Conservation (phyloP, 192 early-diverging fungal genomes). For the Chytriomyces sp. region DNA sequence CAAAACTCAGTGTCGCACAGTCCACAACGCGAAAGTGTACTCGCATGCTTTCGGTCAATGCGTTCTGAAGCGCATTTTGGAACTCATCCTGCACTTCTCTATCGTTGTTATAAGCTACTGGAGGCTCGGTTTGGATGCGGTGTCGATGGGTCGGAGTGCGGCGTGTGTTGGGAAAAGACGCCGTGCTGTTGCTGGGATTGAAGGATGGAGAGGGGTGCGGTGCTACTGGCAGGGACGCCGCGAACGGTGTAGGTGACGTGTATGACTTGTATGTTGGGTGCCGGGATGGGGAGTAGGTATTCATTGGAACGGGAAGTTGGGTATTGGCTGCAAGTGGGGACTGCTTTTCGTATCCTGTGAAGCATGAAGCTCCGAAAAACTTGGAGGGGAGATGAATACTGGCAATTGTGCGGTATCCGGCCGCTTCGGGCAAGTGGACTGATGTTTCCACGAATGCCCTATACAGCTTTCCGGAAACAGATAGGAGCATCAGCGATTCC, state of each 20-base stretch:
- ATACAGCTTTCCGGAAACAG: conserved; percentile 12
- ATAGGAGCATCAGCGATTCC: neutral
- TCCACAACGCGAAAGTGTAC: conserved; percentile 13
- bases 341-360: neutral
- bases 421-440: conserved; percentile 6
- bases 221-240: too few relatives aligned
- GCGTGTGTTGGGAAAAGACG: neutral
- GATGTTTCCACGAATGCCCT: conserved; percentile 26
- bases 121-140: too few relatives aligned
- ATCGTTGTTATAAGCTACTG: too few relatives aligned
- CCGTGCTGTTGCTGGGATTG: neutral
- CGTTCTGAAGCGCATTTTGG: too few relatives aligned
- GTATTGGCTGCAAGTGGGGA: too few relatives aligned
- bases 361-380: conserved; percentile 24
- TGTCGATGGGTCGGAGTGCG: too few relatives aligned
- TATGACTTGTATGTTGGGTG: too few relatives aligned
- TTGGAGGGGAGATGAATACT: neutral
- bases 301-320: too few relatives aligned
- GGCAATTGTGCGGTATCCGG: neutral
- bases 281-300: too few relatives aligned
- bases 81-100: neutral
- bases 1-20: neutral
- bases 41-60: neutral
- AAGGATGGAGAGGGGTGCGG: too few relatives aligned
- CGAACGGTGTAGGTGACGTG: too few relatives aligned